phyloP scores from a whole-genome alignment of 768 basidiomycete species.

The Collybiopsis confluens region DNA sequence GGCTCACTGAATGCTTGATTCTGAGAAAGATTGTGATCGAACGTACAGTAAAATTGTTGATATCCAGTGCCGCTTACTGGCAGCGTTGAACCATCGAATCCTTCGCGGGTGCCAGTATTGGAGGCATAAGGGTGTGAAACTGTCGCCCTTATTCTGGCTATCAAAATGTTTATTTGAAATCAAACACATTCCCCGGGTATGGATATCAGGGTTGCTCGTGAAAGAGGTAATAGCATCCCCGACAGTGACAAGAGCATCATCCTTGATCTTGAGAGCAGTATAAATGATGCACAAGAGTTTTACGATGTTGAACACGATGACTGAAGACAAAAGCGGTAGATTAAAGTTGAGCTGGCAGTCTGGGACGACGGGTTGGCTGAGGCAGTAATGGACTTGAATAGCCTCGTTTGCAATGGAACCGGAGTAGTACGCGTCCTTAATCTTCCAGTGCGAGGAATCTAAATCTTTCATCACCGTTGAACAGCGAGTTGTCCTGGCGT shows the following conservation, averaged over 20 bases:
- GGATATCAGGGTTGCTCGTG: background rate
- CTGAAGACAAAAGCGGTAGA: too few relatives aligned
- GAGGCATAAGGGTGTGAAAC: background rate
- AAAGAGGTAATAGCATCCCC: background rate
- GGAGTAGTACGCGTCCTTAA: background rate
- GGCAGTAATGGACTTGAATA: background rate
- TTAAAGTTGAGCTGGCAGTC: too few relatives aligned
- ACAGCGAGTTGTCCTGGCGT: background rate
- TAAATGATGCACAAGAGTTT: too few relatives aligned
- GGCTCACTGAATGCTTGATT: too few relatives aligned
- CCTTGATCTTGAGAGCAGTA: too few relatives aligned
- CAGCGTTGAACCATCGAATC: background rate
- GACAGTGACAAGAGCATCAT: too few relatives aligned
- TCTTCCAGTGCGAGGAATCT: background rate
- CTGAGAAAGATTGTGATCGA: too few relatives aligned
- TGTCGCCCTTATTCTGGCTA: background rate
- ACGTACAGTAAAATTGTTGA: too few relatives aligned
- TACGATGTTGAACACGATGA: too few relatives aligned
- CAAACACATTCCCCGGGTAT: background rate
- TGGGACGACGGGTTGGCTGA: background rate
- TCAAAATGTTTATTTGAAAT: background rate
- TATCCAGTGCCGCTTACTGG: background rate
- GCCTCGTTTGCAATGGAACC: background rate
- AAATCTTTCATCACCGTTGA: background rate
- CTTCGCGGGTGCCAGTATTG: background rate